Evolutionary conservation across 345 rosid species (phyloP), one percentile per base, ranked within the genome.

Genomic region (Syzygium grande): DNA sequence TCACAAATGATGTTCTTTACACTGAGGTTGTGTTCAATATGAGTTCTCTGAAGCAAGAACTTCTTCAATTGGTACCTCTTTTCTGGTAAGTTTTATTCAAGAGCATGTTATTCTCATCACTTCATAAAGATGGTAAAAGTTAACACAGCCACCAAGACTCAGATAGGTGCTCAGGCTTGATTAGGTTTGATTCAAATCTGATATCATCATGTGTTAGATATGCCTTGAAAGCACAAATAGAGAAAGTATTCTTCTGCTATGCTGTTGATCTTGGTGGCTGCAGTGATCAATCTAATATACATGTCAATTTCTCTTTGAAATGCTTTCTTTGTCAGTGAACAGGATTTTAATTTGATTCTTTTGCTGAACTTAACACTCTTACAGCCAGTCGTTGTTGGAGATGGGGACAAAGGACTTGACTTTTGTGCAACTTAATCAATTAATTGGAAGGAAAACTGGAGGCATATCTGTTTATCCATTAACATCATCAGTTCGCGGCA

Each of bases 401-500:
- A 98, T 98, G 99, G 99, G 99, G 88, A 95, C 99, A 85, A 93
- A 94, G 90, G 96, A 98, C 92, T 91, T 96, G 92, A 91, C 91
- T 85, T 98, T 98, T 93, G 99, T 98, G 84, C 99, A 98, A 91
- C 96, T 98, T 86, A 96, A 98, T 93, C 99, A 98, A 90, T 92
- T 98, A 89, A 96, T 98, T 93, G 99, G 99, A 92, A 93, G 98
- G 93, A 98, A 96, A 94, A 98, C 99, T 30, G 99, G 99, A 63
- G 99, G 99, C 51, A 96, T 98, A 91, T 98, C 99, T 23, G 95
- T 98, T 89, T 98, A 94, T 91, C 99, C 99, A 84, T 94, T 96
- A 88, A 95, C 97, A 87, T 98, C 99, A 89, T 95, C 99, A 43
- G 86, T 98, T 59, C 91, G 93, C 56, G 99, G 97, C 51, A 94